These are phyloP conservation scores for Malania oleifera DNA, from an alignment of 164 flowering plant genomes.

Conservation along the genomic window DNA sequence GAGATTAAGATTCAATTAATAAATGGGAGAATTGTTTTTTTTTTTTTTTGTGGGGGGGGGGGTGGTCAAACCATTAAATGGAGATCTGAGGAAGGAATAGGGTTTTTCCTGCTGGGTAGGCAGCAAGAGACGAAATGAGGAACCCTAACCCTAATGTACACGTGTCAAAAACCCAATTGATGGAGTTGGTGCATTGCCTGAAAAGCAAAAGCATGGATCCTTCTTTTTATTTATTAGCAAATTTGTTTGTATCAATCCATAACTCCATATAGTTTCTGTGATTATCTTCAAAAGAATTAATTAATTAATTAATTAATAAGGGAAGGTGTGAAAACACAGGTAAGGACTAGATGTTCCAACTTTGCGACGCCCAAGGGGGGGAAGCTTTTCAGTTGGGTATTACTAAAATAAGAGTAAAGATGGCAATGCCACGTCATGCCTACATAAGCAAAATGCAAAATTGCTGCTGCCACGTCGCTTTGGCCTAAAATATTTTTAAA, in stretches of 20 bases:
- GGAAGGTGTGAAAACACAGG: too few species aligned
- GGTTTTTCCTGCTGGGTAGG: too few species aligned
- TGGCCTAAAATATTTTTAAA: too few species aligned
- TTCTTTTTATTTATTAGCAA: background rate
- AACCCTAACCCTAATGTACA: too few species aligned
- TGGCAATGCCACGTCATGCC: conserved; percentile 15
- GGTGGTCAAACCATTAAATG: too few species aligned
- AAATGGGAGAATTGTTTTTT: too few species aligned
- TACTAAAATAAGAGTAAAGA: conserved; percentile 12
- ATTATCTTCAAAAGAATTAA: conserved; percentile 12
- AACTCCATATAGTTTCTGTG: conserved; percentile 5
- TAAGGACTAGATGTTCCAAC: conserved; percentile 14
- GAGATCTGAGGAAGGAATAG: too few species aligned
- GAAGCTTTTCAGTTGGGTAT: conserved; percentile 7
- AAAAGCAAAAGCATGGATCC: conserved; percentile 13
- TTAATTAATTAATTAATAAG: background rate
- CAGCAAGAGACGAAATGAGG: too few species aligned
- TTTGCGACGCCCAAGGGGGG: conserved; percentile 10
- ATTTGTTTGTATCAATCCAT: background rate
- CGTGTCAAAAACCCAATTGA: background rate
- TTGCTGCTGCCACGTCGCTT: background rate
- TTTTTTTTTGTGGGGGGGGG: too few species aligned
- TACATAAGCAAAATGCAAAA: background rate
- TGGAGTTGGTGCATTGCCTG: conserved; percentile 3
- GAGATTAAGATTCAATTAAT: too few species aligned